Percentiles rank a stretch among this genome's conserved stretches.
phyloP scores from a whole-genome alignment of 805 yeast species.

The Ogataea minuta region DNA sequence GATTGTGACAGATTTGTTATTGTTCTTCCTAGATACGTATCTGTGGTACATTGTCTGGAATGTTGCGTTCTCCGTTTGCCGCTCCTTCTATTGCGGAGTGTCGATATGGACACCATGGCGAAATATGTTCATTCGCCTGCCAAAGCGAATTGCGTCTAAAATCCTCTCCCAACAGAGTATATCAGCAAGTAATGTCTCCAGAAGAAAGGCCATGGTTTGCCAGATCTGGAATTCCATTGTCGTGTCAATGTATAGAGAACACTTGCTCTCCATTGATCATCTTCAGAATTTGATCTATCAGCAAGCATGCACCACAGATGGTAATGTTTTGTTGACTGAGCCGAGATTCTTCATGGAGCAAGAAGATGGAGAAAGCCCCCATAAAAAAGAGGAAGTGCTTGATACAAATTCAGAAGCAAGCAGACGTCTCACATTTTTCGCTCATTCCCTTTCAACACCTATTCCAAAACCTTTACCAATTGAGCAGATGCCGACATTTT shows the following conservation, averaged over 20 bases:
- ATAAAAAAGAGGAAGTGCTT: conserved; percentile 52
- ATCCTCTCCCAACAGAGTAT: conserved; percentile 46
- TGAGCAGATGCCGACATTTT: conserved; percentile 72
- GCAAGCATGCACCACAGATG: conserved; percentile 38
- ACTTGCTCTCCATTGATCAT: conserved; percentile 69
- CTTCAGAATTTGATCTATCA: conserved; percentile 64
- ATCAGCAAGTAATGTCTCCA: conserved; percentile 32
- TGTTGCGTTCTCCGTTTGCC: conserved; percentile 66
- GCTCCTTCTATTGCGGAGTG: conserved; percentile 68
- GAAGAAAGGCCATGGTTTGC: conserved; percentile 57
- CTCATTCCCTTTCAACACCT: conserved; percentile 85
- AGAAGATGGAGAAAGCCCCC: conserved; percentile 55
- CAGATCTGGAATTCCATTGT: conserved; percentile 85
- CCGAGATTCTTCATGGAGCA: conserved; percentile 80
- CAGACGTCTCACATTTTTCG: conserved; percentile 82
- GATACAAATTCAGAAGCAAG: conserved; percentile 72
- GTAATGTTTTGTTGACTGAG: conserved; percentile 51
- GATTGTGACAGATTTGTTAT: conserved; percentile 57
- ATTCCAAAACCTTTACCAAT: conserved; percentile 71
- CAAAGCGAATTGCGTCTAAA: conserved; percentile 72
- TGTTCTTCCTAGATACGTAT: conserved; percentile 79
- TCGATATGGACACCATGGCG: conserved; percentile 91
- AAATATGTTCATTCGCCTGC: conserved; percentile 71
- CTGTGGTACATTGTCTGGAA: conserved; percentile 85
- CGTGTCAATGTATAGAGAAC: conserved; percentile 80